phyloP scores from a whole-genome alignment of 371 early-diverging fungal species.

The Mortierella sp. region DNA sequence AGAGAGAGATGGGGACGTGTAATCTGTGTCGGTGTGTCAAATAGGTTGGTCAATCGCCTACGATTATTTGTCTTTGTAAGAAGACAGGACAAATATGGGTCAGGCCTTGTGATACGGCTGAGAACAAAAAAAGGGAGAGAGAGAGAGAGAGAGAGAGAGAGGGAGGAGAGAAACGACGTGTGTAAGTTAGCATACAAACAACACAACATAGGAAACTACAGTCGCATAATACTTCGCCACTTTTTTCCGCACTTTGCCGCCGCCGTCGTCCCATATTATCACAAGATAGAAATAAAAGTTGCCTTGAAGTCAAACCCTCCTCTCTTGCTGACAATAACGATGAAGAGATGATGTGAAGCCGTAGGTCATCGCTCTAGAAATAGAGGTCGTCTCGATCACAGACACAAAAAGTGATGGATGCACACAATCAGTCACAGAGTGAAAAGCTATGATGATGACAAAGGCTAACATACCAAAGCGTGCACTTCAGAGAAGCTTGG shows the following conservation, averaged over 20 bases:
- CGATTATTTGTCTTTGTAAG: slow-evolving; percentile 5
- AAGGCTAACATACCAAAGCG: background rate
- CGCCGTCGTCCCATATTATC: background rate
- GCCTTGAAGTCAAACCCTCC: background rate
- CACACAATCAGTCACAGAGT: background rate
- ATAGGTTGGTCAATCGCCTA: background rate
- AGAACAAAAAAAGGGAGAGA: slow-evolving; percentile 14
- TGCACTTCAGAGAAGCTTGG: background rate
- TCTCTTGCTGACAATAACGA: background rate
- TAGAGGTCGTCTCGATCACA: background rate
- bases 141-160: background rate
- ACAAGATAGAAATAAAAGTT: background rate
- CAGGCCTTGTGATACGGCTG: background rate
- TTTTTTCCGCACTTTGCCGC: background rate
- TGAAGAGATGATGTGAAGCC: background rate
- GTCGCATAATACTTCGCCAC: background rate
- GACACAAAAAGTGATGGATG: background rate
- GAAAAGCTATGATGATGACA: background rate
- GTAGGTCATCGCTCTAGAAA: background rate
- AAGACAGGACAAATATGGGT: background rate
- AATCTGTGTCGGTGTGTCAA: slow-evolving; percentile 4
- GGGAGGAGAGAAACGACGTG: background rate
- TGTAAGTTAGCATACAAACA: background rate
- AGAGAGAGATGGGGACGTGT: background rate
- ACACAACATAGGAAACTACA: background rate